Evolutionary conservation across 2,329 filamentous ascomycete genomes (phyloP), one percentile per base, ranked within the genome.

Genomic region (Pyricularia pennisetigena): DNA sequence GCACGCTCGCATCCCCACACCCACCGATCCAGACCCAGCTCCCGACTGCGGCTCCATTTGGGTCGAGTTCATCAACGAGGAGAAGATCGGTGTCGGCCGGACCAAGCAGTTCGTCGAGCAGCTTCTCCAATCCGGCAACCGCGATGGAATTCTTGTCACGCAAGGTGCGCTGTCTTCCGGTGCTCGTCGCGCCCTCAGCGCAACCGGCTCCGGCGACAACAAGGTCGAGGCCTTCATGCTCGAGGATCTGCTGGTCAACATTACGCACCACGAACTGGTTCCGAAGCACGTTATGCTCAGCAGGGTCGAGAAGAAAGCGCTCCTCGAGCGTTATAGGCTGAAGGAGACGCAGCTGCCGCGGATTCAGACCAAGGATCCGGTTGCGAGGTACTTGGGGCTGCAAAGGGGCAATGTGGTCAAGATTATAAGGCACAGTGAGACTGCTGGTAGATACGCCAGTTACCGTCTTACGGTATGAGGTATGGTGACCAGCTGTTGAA

Each of bases 291-390:
- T 98, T 54, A 81, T 98, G 70, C 87, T 99, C 68, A 97, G 92
- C 74, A 86, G 88, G 64, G 93, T 96, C 74, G 95, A 99, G 83
- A 97, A 97, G 86, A 81, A 82, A 64, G 90, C 91, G 54, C 82
- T 99, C 75, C 84, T 99, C 70, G 88, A 93, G 80, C 85, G 95
- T 71, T 99, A 99, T 81, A 88, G 95, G 65, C 81, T 99, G 78
- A 98, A 97, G 87, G 95, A 99, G 85, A 97, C 93, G 10, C 95
- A 99, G 82, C 83, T 99, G 76, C 95, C 95, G 4, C 86, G 95
- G 68, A 97, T 99, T 74, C 87, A 97, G 79, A 87, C 91, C 72
- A 92, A 91, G 73, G 95, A 99, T 78, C 95, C 95, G 3, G 93
- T 99, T 67, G 92, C 95, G 29, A 89, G 91, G 74, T 99, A 98